Base-by-base conservation (phyloP, 306 rosid genomes). In the Clitoria ternatea region DNA sequence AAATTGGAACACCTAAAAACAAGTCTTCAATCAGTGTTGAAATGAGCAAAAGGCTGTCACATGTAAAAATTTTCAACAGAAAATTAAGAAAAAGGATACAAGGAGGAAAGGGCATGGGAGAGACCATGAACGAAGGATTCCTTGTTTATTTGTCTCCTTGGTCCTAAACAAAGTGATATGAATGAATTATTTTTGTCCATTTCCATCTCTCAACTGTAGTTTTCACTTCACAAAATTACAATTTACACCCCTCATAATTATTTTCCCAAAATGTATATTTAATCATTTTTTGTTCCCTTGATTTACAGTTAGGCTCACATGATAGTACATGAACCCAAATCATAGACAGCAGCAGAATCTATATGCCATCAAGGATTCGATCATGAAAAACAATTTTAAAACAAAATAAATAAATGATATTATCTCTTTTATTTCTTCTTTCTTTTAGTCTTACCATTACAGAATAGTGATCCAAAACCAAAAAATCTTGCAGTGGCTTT, bases 401-500 rank as follows among this genome's bases (percentile, higher is more conserved):
- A 12, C 1, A 0, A 17, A 1, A 8, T 33, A 7, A 33, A 7
- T 0, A 33, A 33, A 33, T 43, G 8, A n/a, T 47, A 29, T 12
- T 10, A 61, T 15, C 7, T 44, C 17, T 6, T 22, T 66, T 81
- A 84, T 73, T 86, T 87, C 82, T 89, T 89, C 73, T 91, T 93
- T 78, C 59, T 93, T 70, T 81, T 89, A 26, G 15, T 78, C 74
- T 89, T 91, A 3, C 96, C 96, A 70, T 83, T 87, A 60, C 99
- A 95, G 68, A 91, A 91, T 12, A 89, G 70, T 56, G 97, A 89
- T 40, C 92, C 87, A 36, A 91, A 66, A 37, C 99, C 92, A 23
- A 91, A 91, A 56, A 95, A 91, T 73, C 84, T 89, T 29, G 83
- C 88, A 10, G 96, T 84, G 32, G 83, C 96, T 89, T 81, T 95